phyloP scores from a whole-genome alignment of 257 asterid genomes.

The Euphrasia confusa region DNA sequence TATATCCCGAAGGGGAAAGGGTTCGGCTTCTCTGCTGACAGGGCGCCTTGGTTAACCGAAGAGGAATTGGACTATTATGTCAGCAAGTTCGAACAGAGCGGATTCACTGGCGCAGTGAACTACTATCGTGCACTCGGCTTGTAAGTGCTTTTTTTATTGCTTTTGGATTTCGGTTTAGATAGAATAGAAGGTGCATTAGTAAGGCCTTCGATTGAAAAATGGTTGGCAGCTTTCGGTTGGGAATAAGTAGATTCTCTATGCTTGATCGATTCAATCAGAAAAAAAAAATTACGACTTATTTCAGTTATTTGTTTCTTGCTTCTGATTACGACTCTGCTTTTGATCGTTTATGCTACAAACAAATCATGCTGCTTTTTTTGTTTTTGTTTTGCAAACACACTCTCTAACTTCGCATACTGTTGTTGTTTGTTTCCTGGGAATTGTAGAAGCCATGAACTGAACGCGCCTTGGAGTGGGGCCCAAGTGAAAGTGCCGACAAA shows the following conservation, averaged over 20 bases:
- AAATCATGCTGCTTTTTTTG: too few relatives aligned
- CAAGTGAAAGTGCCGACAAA: constrained; percentile 57
- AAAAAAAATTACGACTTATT: too few relatives aligned
- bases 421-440: not conserved
- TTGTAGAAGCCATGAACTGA: constrained; percentile 61
- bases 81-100: constrained; percentile 45
- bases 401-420: not conserved
- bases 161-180: not conserved
- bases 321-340: too few relatives aligned
- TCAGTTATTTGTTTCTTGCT: too few relatives aligned
- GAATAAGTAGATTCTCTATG: too few relatives aligned
- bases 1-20: constrained; percentile 61
- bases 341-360: too few relatives aligned
- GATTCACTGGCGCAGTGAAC: constrained; percentile 77
- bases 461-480: constrained; percentile 60
- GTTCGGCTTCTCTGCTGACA: constrained; percentile 34
- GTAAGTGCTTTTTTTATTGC: constrained; percentile 29
- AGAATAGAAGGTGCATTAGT: not conserved
- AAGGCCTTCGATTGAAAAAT: not conserved
- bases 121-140: constrained; percentile 55
- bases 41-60: constrained; percentile 57
- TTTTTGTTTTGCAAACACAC: not conserved
- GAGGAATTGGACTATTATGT: constrained; percentile 58
- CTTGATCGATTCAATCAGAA: too few relatives aligned
- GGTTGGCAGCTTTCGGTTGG: too few relatives aligned